Percentiles rank a stretch among this genome's conserved stretches.
phyloP scores from a whole-genome alignment of 2,329 filamentous ascomycete genomes.

The Hymenoscyphus albidus region DNA sequence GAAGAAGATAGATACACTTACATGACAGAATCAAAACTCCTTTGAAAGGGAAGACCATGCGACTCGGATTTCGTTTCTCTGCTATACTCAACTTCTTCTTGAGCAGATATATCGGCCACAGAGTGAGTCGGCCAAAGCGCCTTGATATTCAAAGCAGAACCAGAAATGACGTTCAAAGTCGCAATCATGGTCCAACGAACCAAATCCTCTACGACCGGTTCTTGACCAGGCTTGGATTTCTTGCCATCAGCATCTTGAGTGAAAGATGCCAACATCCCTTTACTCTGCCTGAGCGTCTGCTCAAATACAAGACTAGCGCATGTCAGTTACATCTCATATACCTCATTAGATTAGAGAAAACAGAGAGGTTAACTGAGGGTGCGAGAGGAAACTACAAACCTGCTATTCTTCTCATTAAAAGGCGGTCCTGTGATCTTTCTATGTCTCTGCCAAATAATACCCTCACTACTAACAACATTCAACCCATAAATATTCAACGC shows the following conservation, averaged over 20 bases:
- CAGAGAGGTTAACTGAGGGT: no score
- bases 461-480: constrained; percentile 68
- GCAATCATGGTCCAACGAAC: constrained; percentile 45
- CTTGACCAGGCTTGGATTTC: constrained; percentile 11
- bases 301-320: constrained; percentile 38
- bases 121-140: constrained; percentile 19
- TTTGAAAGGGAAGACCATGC: constrained; percentile 9
- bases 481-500: constrained; percentile 45
- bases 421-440: constrained; percentile 66
- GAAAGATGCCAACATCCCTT: constrained; percentile 35
- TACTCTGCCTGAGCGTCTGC: constrained; percentile 34
- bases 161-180: constrained; percentile 48
- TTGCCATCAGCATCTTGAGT: constrained; percentile 16
- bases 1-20: not conserved
- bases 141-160: constrained; percentile 42
- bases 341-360: no score
- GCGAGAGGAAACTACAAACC: constrained; percentile 5
- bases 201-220: constrained; percentile 24
- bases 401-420: constrained; percentile 67
- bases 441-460: constrained; percentile 64
- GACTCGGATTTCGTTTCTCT: not conserved
- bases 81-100: not conserved
- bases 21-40: constrained; percentile 15
- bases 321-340: not conserved
- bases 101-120: constrained; percentile 7